Conservation (phyloP, 2,329 filamentous ascomycete genomes). For the Massarina eburnea region DNA sequence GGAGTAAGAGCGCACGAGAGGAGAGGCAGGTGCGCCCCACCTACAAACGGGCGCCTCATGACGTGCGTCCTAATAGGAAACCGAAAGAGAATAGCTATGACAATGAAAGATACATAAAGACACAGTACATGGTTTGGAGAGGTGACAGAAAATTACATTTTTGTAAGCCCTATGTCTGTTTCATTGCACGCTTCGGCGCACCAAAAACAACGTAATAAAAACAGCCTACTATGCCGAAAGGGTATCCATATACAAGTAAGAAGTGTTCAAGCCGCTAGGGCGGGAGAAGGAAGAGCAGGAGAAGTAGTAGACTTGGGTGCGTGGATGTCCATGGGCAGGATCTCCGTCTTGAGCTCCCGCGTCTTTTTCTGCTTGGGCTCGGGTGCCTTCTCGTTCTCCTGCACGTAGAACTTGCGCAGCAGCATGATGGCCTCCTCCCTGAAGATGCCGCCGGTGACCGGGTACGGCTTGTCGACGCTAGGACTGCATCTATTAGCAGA, state of each 20-base stretch:
- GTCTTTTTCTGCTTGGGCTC: constrained; percentile 67
- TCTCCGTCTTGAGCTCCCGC: constrained; percentile 63
- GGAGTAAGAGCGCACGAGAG: too few species aligned
- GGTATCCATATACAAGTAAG: background rate
- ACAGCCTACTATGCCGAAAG: background rate
- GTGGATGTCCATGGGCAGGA: constrained; percentile 50
- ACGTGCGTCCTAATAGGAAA: too few species aligned
- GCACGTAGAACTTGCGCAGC: constrained; percentile 91
- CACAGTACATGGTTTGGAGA: too few species aligned
- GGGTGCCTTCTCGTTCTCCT: constrained; percentile 86
- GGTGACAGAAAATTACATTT: too few species aligned
- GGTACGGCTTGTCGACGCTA: constrained; percentile 76
- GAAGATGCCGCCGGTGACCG: constrained; percentile 83
- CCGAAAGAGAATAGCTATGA: too few species aligned
- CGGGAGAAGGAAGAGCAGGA: constrained; percentile 12
- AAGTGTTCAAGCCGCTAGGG: constrained; percentile 1
- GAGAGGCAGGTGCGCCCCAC: too few species aligned
- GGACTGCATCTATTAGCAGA: constrained; percentile 39
- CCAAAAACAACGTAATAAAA: background rate
- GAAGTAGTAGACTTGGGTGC: constrained; percentile 36
- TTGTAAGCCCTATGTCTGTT: too few species aligned
- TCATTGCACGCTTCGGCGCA: background rate
- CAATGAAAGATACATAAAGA: too few species aligned
- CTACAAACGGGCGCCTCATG: too few species aligned
- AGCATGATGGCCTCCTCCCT: constrained; percentile 92